These are phyloP conservation scores for Vinca major DNA, from an alignment of 305 asterid species.

Conservation along the genomic window DNA sequence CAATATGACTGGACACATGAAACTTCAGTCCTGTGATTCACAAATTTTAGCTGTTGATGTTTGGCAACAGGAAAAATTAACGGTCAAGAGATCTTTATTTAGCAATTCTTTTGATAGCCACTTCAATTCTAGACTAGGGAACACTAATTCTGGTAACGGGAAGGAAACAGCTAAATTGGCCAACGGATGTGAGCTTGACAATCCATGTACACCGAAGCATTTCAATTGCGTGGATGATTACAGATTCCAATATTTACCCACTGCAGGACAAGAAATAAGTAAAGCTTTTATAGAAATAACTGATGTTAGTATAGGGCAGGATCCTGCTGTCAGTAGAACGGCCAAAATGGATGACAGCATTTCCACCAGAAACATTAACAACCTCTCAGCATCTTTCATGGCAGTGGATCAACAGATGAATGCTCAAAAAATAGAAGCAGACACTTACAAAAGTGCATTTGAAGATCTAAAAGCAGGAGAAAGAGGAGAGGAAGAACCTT, in stretches of 20 bases:
- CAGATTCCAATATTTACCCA: slow-evolving; percentile 15
- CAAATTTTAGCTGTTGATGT: slow-evolving; percentile 22
- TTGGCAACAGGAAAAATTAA: slow-evolving; percentile 17
- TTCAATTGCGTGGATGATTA: slow-evolving; percentile 16
- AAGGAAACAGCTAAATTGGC: slow-evolving; percentile 15
- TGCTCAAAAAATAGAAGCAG: slow-evolving; percentile 22
- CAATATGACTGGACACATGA: slow-evolving; percentile 13
- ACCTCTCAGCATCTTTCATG: slow-evolving; percentile 19
- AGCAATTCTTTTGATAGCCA: slow-evolving; percentile 19
- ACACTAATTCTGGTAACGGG: slow-evolving; percentile 15
- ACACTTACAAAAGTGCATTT: slow-evolving; percentile 20
- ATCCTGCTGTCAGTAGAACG: slow-evolving; percentile 22
- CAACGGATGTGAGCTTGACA: slow-evolving; percentile 16
- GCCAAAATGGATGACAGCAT: slow-evolving; percentile 20
- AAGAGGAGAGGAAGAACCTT: slow-evolving; percentile 19
- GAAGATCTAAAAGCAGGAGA: slow-evolving; percentile 18
- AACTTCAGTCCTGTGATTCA: slow-evolving; percentile 17
- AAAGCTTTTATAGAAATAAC: slow-evolving; percentile 18
- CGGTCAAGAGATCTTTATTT: slow-evolving; percentile 17
- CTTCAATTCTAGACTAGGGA: slow-evolving; percentile 17
- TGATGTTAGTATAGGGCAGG: slow-evolving; percentile 12
- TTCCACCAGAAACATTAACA: slow-evolving; percentile 15
- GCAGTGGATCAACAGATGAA: slow-evolving; percentile 29
- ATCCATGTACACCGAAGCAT: slow-evolving; percentile 18
- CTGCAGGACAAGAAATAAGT: slow-evolving; percentile 18